phyloP scores from a whole-genome alignment of 2,329 filamentous ascomycete genomes.

The Botrytis tulipae region DNA sequence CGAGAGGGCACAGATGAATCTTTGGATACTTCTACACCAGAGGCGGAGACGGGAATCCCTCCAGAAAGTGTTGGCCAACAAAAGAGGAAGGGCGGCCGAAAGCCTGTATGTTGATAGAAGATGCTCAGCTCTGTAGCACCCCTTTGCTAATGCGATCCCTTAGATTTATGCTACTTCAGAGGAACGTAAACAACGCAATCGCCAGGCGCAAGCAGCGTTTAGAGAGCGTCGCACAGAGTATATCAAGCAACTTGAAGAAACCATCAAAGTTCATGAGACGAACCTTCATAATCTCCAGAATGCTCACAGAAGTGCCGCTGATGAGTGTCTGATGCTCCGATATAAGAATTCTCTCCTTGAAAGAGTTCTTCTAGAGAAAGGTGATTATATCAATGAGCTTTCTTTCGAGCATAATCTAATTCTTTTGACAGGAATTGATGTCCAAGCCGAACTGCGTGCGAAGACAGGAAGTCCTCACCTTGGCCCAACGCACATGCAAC shows the following conservation, averaged over 20 bases:
- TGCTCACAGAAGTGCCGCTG: slow-evolving; percentile 88
- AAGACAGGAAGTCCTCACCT: slow-evolving; percentile 87
- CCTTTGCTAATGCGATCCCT: slow-evolving; percentile 28
- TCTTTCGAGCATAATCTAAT: slow-evolving; percentile 22
- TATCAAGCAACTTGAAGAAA: slow-evolving; percentile 97
- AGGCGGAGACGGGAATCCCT: slow-evolving; percentile 47
- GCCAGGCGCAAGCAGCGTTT: slow-evolving; percentile 96
- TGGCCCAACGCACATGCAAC: slow-evolving; percentile 65
- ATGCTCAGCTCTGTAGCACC: slow-evolving; percentile 18
- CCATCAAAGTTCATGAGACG: slow-evolving; percentile 95
- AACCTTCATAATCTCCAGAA: slow-evolving; percentile 89
- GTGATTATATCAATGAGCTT: slow-evolving; percentile 45
- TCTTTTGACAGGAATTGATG: slow-evolving; percentile 75
- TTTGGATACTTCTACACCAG: slow-evolving; percentile 52
- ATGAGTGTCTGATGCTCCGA: slow-evolving; percentile 95
- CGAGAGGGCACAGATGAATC: slow-evolving; percentile 63
- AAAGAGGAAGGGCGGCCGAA: slow-evolving; percentile 96
- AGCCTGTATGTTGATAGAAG: slow-evolving; percentile 68
- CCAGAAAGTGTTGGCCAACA: slow-evolving; percentile 58
- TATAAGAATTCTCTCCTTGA: slow-evolving; percentile 98
- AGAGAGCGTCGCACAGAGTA: slow-evolving; percentile 96
- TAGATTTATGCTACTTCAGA: slow-evolving; percentile 99
- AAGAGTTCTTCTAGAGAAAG: slow-evolving; percentile 93
- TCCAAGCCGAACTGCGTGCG: slow-evolving; percentile 89
- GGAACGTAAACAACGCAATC: slow-evolving; percentile 95